Base-by-base conservation (phyloP, 1,139 yeast genomes). In the Yarrowia galli region DNA sequence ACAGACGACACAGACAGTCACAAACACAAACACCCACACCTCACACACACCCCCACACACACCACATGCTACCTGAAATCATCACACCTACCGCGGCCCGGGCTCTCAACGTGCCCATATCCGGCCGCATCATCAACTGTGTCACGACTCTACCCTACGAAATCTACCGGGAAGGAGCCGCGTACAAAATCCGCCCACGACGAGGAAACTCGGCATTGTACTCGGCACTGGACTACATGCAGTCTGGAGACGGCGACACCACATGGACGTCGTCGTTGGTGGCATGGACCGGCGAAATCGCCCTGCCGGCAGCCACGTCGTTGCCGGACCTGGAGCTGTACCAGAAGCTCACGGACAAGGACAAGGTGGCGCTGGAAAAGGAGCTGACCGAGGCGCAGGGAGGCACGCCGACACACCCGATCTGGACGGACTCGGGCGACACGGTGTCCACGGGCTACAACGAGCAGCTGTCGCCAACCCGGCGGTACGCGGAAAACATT, bases 261-360 rank as follows among this genome's bases (percentile, higher is more conserved):
- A 85, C 87, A 65, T 95, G 98, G 96, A 96, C 92, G 72, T 88
- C 93, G 61, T 91, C 92, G 71, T 80, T 92, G 69, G 88, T 96
- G 68, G 98, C 93, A 0, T 96, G 99, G 99, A 90, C 98, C 0
- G 99, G 99, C 35, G 98, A 92, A 77, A 81, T 92, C 71, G 82
- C 82, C 68, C 28, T 58, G 0, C 65, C 63, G 1, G 68, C 63
- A 13, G 56, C 53, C 49, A 54, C 53, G 18, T 56, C 53, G 1
- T 45, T 45, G n/a, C 56, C 63, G 2, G 68, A 61, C n/a, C 46
- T 61, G 3, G 66, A 61, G 25, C 66, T 46, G 23, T 61, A 61
- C 38, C 66, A 61, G 56, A 28, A 35, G 45, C 66, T 78, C 61
- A 78, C 81, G 56, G 86, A 84, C 65, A 91, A 87, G 72, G 89